These are phyloP conservation scores for Pyracantha coccinea DNA, from an alignment of 331 rosid genomes.

Conservation along the genomic window DNA sequence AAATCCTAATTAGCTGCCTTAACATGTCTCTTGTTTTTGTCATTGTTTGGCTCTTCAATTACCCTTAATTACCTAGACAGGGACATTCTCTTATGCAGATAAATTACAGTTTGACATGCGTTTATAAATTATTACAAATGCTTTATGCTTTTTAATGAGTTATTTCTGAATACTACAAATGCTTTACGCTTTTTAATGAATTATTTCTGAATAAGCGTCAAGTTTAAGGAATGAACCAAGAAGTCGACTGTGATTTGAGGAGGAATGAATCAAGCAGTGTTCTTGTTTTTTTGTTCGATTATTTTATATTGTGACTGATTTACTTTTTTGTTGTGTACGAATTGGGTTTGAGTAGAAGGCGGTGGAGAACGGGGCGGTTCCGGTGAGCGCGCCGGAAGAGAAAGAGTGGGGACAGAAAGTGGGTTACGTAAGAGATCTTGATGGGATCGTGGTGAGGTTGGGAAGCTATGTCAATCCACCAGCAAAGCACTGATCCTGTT, in stretches of 20 bases:
- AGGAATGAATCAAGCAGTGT: no score
- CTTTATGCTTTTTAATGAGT: no score
- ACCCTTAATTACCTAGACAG: no score
- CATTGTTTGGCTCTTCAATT: not conserved
- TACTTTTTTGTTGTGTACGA: not conserved
- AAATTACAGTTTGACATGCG: not conserved
- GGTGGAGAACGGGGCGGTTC: constrained; percentile 71
- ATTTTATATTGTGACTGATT: no score
- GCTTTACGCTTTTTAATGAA: no score
- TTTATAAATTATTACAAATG: no score
- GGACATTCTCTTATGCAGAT: not conserved
- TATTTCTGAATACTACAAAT: no score
- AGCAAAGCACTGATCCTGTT: constrained; percentile 2
- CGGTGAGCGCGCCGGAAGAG: constrained; percentile 58
- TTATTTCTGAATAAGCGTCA: no score
- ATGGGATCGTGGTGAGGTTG: constrained; percentile 71
- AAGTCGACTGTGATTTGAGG: no score
- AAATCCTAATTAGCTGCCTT: not conserved
- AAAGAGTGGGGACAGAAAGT: constrained; percentile 91
- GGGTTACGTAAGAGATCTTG: constrained; percentile 70
- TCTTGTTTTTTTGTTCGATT: no score
- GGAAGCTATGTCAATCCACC: constrained; percentile 56
- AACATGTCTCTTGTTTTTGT: not conserved
- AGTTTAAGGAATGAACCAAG: no score
- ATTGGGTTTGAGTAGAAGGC: constrained; percentile 41